phyloP scores from a whole-genome alignment of 805 yeast species.

The Wickerhamiella hasegawae region DNA sequence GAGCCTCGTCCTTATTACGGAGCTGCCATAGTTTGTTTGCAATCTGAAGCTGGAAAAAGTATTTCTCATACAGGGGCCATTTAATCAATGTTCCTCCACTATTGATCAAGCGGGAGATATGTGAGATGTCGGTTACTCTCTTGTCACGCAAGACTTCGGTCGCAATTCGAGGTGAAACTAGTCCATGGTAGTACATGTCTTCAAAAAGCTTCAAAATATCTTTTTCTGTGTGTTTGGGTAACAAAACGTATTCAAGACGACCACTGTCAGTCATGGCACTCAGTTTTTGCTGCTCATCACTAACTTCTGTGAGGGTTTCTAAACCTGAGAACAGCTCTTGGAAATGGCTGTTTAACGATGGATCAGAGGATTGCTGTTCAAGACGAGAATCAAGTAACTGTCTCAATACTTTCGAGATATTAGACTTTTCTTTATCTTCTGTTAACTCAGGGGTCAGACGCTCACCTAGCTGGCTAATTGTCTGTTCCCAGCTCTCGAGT shows the following conservation, averaged over 20 bases:
- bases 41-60: slow-evolving; percentile 15
- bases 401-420: background rate
- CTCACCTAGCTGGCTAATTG: background rate
- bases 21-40: slow-evolving; percentile 18
- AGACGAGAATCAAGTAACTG: background rate
- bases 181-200: slow-evolving; percentile 16
- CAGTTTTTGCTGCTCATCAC: background rate
- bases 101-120: slow-evolving; percentile 13
- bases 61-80: slow-evolving; percentile 15
- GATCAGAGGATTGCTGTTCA: background rate
- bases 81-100: slow-evolving; percentile 15
- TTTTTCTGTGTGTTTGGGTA: slow-evolving; percentile 5
- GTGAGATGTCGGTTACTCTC: slow-evolving; percentile 12
- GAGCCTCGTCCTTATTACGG: slow-evolving; percentile 10
- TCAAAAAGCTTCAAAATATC: slow-evolving; percentile 14
- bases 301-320: slow-evolving; percentile 6
- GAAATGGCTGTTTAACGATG: slow-evolving; percentile 9
- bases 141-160: slow-evolving; percentile 13
- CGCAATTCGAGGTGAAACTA: slow-evolving; percentile 13
- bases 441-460: background rate
- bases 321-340: slow-evolving; percentile 12
- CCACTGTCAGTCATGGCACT: background rate
- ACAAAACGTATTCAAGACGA: slow-evolving; percentile 4
- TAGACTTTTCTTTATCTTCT: background rate
- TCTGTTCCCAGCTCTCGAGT: background rate